Conservation (phyloP, 2,329 filamentous ascomycete genomes). For the Paecilomyces formosus region DNA sequence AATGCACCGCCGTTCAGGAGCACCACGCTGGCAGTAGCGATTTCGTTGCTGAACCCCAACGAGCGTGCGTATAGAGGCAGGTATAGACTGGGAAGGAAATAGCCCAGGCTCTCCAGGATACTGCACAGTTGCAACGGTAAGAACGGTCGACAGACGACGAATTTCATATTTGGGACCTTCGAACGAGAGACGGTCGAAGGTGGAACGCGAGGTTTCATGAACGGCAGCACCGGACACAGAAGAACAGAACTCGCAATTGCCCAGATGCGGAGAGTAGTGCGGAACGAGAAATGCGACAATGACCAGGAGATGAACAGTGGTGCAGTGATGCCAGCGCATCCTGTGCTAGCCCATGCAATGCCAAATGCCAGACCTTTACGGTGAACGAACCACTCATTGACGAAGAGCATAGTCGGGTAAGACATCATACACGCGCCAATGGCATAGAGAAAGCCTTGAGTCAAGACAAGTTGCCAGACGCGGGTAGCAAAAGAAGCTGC, state of each 20-base stretch:
- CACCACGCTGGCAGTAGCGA: constrained; percentile 22
- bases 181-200: constrained; percentile 3
- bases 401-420: constrained; percentile 38
- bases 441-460: not conserved
- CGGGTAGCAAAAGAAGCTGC: constrained; percentile 2
- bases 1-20: constrained; percentile 23
- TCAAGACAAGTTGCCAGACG: not conserved
- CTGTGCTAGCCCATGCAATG: constrained; percentile 34
- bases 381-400: constrained; percentile 46
- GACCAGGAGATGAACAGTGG: constrained; percentile 1
- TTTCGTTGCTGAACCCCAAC: constrained; percentile 15
- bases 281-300: constrained; percentile 16
- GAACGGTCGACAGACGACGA: constrained; percentile 29
- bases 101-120: constrained; percentile 27
- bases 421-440: constrained; percentile 22
- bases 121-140: constrained; percentile 42
- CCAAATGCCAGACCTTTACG: constrained; percentile 45
- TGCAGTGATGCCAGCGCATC: constrained; percentile 18
- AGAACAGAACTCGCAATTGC: constrained; percentile 30
- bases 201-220: constrained; percentile 32
- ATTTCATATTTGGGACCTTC: constrained; percentile 20
- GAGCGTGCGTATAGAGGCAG: constrained; percentile 28
- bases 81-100: constrained; percentile 32
- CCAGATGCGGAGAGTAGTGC: constrained; percentile 38
- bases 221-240: constrained; percentile 30